Evolutionary conservation across 78 protist genomes (phyloP).

Genomic region (Cavenderia fasciculata): DNA sequence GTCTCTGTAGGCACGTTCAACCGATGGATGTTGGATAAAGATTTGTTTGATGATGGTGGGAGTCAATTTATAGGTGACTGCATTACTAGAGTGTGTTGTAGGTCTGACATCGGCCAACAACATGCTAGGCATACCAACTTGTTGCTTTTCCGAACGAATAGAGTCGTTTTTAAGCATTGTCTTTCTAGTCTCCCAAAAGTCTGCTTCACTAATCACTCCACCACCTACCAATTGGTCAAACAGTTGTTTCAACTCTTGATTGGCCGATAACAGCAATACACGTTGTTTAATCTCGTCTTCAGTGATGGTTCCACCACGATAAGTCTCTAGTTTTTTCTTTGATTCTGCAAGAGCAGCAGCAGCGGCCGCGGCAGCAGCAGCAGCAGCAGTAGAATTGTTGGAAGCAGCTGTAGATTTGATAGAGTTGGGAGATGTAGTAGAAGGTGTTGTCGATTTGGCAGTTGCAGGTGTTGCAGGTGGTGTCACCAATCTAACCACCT

Average conservation of each 20-base stretch:
- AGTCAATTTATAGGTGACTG: slow-evolving; percentile 19
- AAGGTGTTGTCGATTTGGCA: neutral
- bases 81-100: slow-evolving; percentile 10
- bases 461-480: neutral
- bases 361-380: neutral
- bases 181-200: slow-evolving; percentile 74
- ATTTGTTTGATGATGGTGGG: slow-evolving; percentile 62
- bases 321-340: slow-evolving; percentile 3
- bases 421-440: neutral
- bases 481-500: neutral
- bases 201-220: slow-evolving; percentile 39
- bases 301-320: slow-evolving; percentile 20
- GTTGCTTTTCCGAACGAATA: slow-evolving; percentile 22
- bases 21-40: slow-evolving; percentile 72
- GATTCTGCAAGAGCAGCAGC: neutral
- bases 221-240: slow-evolving; percentile 41
- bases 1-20: slow-evolving; percentile 55
- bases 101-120: slow-evolving; percentile 52
- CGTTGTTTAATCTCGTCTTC: slow-evolving; percentile 62
- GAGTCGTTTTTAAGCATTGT: slow-evolving; percentile 24
- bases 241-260: slow-evolving; percentile 29
- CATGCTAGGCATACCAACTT: slow-evolving; percentile 58
- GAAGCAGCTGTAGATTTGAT: neutral
- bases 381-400: neutral
- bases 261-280: slow-evolving; percentile 7